A percentile compares a stretch with the other conserved stretches of the same genome.
Evolutionary conservation across 2,329 filamentous ascomycete species (phyloP).

Genomic region (Aspergillus sp.): DNA sequence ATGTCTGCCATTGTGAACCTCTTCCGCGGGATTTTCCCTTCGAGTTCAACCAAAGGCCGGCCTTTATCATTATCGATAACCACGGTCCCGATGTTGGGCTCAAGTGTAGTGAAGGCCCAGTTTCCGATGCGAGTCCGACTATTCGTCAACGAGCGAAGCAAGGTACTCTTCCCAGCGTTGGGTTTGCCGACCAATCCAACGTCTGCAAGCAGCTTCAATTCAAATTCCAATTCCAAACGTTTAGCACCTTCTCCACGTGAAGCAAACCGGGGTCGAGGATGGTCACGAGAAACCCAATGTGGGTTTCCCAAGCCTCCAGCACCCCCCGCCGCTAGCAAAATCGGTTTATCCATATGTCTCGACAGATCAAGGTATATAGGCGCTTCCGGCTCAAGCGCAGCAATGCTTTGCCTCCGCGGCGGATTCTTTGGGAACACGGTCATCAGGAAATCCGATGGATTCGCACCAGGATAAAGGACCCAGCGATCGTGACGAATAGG

Average conservation of each 20-base stretch:
- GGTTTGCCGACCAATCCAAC: slow-evolving; percentile 92
- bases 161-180: slow-evolving; percentile 93
- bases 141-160: slow-evolving; percentile 82
- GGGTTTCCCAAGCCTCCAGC: slow-evolving; percentile 91
- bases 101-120: slow-evolving; percentile 96
- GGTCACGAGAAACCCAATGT: slow-evolving; percentile 79
- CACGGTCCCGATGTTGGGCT: slow-evolving; percentile 94
- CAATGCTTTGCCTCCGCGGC: slow-evolving; percentile 57
- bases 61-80: slow-evolving; percentile 85
- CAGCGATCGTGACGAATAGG: slow-evolving; percentile 67
- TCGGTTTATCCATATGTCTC: slow-evolving; percentile 75
- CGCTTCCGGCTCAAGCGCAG: slow-evolving; percentile 67
- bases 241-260: slow-evolving; percentile 81
- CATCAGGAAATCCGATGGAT: slow-evolving; percentile 66
- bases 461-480: slow-evolving; percentile 79
- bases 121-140: slow-evolving; percentile 85
- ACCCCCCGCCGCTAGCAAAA: slow-evolving; percentile 83
- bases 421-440: slow-evolving; percentile 59
- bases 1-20: slow-evolving; percentile 95
- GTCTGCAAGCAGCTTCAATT: slow-evolving; percentile 92
- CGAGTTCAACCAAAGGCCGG: slow-evolving; percentile 58
- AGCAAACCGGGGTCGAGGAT: slow-evolving; percentile 78
- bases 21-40: slow-evolving; percentile 61
- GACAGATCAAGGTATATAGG: slow-evolving; percentile 74
- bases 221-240: slow-evolving; percentile 76